phyloP scores from a whole-genome alignment of 257 asterid species.

The Nicotiana sylvestris region DNA sequence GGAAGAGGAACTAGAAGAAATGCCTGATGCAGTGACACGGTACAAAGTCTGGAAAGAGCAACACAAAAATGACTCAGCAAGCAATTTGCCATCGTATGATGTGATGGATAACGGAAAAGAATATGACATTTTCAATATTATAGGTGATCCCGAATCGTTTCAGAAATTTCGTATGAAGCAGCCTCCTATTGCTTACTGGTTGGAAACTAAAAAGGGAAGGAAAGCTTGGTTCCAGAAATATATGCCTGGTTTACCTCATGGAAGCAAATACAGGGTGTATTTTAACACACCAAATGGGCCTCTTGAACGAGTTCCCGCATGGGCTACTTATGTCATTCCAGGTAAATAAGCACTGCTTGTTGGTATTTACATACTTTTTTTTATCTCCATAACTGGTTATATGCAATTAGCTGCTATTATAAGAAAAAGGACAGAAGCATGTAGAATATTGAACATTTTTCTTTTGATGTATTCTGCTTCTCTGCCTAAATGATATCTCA shows the following conservation, averaged over 20 bases:
- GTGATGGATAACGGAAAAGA: slow-evolving; percentile 76
- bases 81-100: slow-evolving; percentile 79
- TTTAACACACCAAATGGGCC: slow-evolving; percentile 90
- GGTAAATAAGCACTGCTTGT: slow-evolving; percentile 42
- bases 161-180: slow-evolving; percentile 65
- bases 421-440: neutral
- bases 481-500: neutral
- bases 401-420: neutral
- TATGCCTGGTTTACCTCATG: slow-evolving; percentile 82
- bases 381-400: neutral
- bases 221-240: slow-evolving; percentile 91
- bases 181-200: slow-evolving; percentile 94
- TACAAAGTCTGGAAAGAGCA: slow-evolving; percentile 90
- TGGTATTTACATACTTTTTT: slow-evolving; percentile 19
- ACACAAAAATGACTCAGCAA: slow-evolving; percentile 84
- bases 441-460: neutral
- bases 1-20: slow-evolving; percentile 87
- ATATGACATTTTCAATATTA: slow-evolving; percentile 45
- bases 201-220: slow-evolving; percentile 92
- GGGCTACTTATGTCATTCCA: slow-evolving; percentile 96
- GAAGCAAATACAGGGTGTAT: slow-evolving; percentile 87
- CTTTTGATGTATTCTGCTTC: neutral
- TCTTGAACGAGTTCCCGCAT: slow-evolving; percentile 95
- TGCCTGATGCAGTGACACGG: slow-evolving; percentile 78
- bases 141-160: slow-evolving; percentile 64